phyloP scores from a whole-genome alignment of 352 stramenopile species.

The Pythium inflatum region DNA sequence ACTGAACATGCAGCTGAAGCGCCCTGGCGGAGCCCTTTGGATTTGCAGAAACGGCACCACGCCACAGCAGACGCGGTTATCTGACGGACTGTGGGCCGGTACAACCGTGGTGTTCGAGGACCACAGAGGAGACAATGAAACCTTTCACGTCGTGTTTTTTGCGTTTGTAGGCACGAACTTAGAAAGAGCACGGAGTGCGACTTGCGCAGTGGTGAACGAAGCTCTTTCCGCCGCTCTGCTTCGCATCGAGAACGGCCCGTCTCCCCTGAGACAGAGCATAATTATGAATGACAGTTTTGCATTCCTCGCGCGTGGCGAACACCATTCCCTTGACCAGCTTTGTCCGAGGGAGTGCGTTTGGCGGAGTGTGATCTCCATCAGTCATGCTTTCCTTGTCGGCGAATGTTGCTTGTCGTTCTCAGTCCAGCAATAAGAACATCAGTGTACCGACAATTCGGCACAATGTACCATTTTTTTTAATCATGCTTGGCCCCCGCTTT shows the following conservation, averaged over 20 bases:
- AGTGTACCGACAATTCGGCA: no score
- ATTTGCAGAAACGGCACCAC: conserved; percentile 4
- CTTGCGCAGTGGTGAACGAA: conserved; percentile 55
- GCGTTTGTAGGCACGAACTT: conserved; percentile 44
- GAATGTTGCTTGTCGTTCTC: no score
- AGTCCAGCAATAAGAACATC: no score
- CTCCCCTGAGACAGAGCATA: conserved; percentile 53
- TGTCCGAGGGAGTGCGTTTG: no score
- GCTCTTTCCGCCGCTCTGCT: conserved; percentile 53
- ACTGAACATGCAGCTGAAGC: conserved; percentile 39
- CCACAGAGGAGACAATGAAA: conserved; percentile 46
- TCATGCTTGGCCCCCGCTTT: neutral
- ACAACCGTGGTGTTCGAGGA: conserved; percentile 40
- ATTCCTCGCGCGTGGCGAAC: no score
- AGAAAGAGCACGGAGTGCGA: conserved; percentile 45
- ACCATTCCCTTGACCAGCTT: no score
- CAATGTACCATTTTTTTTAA: no score
- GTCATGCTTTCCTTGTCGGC: no score
- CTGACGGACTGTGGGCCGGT: conserved; percentile 41
- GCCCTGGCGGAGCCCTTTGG: conserved; percentile 33
- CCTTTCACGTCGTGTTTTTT: conserved; percentile 32
- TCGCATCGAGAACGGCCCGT: conserved; percentile 42
- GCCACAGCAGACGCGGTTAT: conserved; percentile 42
- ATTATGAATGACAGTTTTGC: no score
- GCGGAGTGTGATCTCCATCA: no score